Base-by-base conservation (phyloP, 495 filamentous ascomycete genomes). In the Annulohypoxylon nitens region DNA sequence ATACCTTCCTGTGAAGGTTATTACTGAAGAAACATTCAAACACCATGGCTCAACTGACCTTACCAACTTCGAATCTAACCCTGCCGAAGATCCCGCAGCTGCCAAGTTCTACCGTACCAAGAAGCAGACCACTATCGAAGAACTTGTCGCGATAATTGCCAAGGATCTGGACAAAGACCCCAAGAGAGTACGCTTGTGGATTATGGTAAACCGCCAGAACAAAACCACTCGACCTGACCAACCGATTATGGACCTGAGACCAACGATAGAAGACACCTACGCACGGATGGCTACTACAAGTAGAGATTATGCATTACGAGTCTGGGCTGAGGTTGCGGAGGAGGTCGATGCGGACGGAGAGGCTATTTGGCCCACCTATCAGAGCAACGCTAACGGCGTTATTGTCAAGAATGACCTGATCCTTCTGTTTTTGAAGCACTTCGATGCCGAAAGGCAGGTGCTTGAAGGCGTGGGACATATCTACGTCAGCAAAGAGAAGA, bases 141-240 rank as follows among this genome's bases (percentile, higher is more conserved):
- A 97, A 2, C 86, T 98, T 68, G 88, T 89, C 9, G 80, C 86
- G 43, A 82, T 82, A 36, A 85, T 97, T 60, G 95, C 91, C 0
- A 83, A 88, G 20, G 91, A 97, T 59, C 82, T 89, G n/a, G 84
- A 81, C 2, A 79, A 89, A 55, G 88, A 91, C 57, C 83, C 89
- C 3, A 87, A 87, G 47, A 85, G 86, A 36, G 80, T 98, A 20
- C 89, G 96, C 33, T 86, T 97, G 50, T 98, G 96, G 97, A 89
- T 92, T 43, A 97, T 99, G 93, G 97, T 99, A 0, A 98, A 97
- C 75, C 93, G 96, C 9, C 96, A 99, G 76, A 99, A 99, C 78
- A 97, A 97, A 83, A 98, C 96, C 0, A 91, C 92, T 48, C 88
- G 96, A 26, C 96, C 97, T 0, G 96, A 99, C 77, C 89, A 92